Evolutionary conservation across 2,329 filamentous ascomycete genomes (phyloP), one percentile per base, ranked within the genome.

Genomic region (Xylariaceae sp.): DNA sequence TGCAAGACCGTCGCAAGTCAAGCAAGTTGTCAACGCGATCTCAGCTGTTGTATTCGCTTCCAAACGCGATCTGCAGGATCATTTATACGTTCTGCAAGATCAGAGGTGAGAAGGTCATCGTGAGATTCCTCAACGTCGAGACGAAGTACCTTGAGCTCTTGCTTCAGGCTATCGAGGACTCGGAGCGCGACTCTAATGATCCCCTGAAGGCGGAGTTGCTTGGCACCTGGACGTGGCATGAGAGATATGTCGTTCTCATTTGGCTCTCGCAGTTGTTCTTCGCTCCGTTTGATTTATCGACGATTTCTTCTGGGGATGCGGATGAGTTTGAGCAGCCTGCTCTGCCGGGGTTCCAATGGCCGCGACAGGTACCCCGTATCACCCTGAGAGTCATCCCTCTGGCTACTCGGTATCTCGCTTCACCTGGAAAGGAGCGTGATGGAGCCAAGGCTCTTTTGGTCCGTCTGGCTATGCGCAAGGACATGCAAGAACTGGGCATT

Each of bases 11-110:
- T 71, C 76, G 72, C 65, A 72, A 72, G 61, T 75, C 69, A 68
- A 81, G 73, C 64, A 68, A 59, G n/a, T 55, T 75, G 49, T 67
- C 73, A 72, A 62, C 66, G 71, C 69, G 65, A 58, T 71, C 74
- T 58, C 70, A 78, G 57, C 72, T 82, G 8, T 68, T 85, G 11
- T 74, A 78, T 18, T 81, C 86, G 0, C 75, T 90, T 0, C 82
- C 87, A 23, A 80, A 82, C 62, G 92, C 90, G 3, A 86, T 96
- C 57, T 90, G 88, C 72, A 84, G 82, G 62, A 79, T 97, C 1
- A 74, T 99, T 42, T 97, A 97, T 72, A 88, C 88, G 0, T 88
- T 99, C 62, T 97, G 92, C 80, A 99, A 99, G 75, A 88, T 97
- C 54, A 85, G 94, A 56, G 93, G 94, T 23, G 87, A 94, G 71